phyloP scores from a whole-genome alignment of 2,329 filamentous ascomycete species.

The Ceratocystis eucalypticola region DNA sequence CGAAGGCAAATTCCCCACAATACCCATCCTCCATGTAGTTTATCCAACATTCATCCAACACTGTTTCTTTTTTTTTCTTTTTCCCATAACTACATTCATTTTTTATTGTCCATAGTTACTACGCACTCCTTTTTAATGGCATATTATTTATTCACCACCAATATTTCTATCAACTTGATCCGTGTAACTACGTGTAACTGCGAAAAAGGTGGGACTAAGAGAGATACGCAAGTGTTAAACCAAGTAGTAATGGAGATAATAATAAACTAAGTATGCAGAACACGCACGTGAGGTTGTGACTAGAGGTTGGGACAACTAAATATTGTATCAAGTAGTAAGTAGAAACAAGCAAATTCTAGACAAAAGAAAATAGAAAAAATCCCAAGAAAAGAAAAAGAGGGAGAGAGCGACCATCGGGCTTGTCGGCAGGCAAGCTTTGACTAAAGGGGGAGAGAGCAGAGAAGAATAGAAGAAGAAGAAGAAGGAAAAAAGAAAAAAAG shows the following conservation, averaged over 20 bases:
- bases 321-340: not conserved
- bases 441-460: not conserved
- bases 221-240: too few relatives aligned
- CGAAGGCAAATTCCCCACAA: too few relatives aligned
- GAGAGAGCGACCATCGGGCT: too few relatives aligned
- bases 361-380: not conserved
- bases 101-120: not conserved
- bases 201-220: not conserved
- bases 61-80: not conserved
- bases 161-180: not conserved
- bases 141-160: not conserved
- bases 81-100: too few relatives aligned
- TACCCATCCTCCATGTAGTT: too few relatives aligned
- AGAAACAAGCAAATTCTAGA: not conserved
- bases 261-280: too few relatives aligned
- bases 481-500: not conserved
- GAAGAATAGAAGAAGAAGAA: not conserved
- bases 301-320: not conserved
- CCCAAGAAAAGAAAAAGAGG: not conserved
- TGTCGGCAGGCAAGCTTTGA: too few relatives aligned
- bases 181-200: not conserved
- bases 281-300: too few relatives aligned
- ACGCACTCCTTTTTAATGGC: not conserved
- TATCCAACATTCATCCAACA: too few relatives aligned
- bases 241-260: too few relatives aligned